Evolutionary conservation across 2,329 filamentous ascomycete genomes (phyloP).

Genomic region (Pseudogymnoascus destructans): DNA sequence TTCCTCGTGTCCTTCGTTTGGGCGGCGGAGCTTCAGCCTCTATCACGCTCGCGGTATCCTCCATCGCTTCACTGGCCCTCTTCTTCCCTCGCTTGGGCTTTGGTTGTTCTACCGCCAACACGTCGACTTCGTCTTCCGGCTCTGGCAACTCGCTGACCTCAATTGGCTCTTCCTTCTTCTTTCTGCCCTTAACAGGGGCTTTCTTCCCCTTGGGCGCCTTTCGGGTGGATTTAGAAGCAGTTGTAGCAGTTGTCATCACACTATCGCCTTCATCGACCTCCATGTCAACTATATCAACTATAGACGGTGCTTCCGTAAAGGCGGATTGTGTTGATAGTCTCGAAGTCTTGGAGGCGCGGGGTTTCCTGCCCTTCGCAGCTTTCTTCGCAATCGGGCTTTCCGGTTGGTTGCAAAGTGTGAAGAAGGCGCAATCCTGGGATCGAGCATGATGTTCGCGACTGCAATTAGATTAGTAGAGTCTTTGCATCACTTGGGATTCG

Average conservation of each 20-base stretch:
- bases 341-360: slow-evolving; percentile 54
- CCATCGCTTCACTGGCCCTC: slow-evolving; percentile 45
- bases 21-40: slow-evolving; percentile 26
- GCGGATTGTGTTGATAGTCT: slow-evolving; percentile 48
- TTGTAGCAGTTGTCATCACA: slow-evolving; percentile 45
- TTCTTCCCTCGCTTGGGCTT: slow-evolving; percentile 39
- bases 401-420: slow-evolving; percentile 51
- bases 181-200: slow-evolving; percentile 33
- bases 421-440: slow-evolving; percentile 71
- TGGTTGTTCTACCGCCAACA: slow-evolving; percentile 20
- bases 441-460: slow-evolving; percentile 79
- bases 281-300: slow-evolving; percentile 26
- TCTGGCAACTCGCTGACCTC: slow-evolving; percentile 31
- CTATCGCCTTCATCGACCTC: slow-evolving; percentile 43
- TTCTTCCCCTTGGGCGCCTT: slow-evolving; percentile 44
- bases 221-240: slow-evolving; percentile 40
- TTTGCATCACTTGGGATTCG: slow-evolving; percentile 3
- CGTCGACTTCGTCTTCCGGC: slow-evolving; percentile 25
- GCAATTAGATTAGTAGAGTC: slow-evolving; percentile 12
- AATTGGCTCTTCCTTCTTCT: slow-evolving; percentile 42
- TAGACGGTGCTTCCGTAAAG: slow-evolving; percentile 37
- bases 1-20: slow-evolving; percentile 31
- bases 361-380: slow-evolving; percentile 34
- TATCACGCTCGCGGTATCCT: slow-evolving; percentile 14
- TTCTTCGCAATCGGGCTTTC: slow-evolving; percentile 39